Evolutionary conservation across 2,329 filamentous ascomycete genomes (phyloP), one percentile per base, ranked within the genome.

Genomic region (Didymella sp.): DNA sequence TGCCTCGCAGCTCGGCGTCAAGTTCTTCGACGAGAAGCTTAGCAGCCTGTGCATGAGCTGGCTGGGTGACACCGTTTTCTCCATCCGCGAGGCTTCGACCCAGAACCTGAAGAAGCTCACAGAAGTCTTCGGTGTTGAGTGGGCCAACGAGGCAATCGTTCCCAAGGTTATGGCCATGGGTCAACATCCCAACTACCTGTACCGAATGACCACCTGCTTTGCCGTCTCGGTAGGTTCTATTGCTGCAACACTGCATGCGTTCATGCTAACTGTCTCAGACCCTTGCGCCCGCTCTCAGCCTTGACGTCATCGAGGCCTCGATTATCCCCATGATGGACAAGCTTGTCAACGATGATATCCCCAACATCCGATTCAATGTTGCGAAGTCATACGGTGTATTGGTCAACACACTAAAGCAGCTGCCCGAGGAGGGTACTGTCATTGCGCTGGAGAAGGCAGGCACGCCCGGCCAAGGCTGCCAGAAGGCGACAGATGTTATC

Each of bases 141-240:
- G 95, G 95, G 94, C 95, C 40, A 96, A 89, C 77, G 91, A 93
- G 75, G 92, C 93, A 43, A 99, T 99, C 73, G 96, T 99, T 69
- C 95, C 95, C 59, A 98, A 98, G 82, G 95, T 99, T 64, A 95
- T 96, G 85, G 91, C 90, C 33, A 98, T 99, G 95, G 95, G 95
- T 58, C 91, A 92, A 74, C 95, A 99, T 77, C 92, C 94, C 60
- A 99, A 99, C 81, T 99, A 99, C 77, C 89, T 99, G 50, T 99
- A 99, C 85, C 87, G 95, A 76, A 99, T 99, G 95, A 99, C 95
- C 9, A 99, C 95, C n/a, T 98, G 94, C 81, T 99, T 99, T 77
- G 95, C 95, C 61, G 96, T 99, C 66, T 94, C 92, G 69, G 95
- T 99, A 85, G 83, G 91, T 85, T 28, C 3, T 17, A 3, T 12